phyloP scores from a whole-genome alignment of 257 asterid genomes.

The Cinchona pubescens region DNA sequence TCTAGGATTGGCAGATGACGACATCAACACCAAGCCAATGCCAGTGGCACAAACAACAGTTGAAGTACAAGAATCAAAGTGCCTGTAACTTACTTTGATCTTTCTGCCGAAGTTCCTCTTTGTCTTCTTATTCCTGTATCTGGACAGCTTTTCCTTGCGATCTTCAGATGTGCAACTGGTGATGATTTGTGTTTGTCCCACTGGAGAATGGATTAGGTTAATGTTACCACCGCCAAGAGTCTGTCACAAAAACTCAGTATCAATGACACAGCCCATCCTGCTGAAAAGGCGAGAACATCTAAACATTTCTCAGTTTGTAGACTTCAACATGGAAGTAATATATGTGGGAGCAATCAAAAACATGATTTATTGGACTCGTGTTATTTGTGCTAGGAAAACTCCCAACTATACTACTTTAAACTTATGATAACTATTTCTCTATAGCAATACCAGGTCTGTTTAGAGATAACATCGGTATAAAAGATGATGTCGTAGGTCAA shows the following conservation, averaged over 20 bases:
- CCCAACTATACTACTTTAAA: neutral
- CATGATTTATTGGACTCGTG: neutral
- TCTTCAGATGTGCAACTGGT: slow-evolving; percentile 53
- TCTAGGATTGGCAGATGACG: too few relatives aligned
- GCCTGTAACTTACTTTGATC: slow-evolving; percentile 57
- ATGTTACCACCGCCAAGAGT: slow-evolving; percentile 51
- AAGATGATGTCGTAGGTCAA: neutral
- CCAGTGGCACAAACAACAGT: neutral
- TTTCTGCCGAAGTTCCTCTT: slow-evolving; percentile 88
- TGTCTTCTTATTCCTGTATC: slow-evolving; percentile 80
- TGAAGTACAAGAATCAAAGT: neutral
- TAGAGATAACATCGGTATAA: neutral
- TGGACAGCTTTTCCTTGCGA: slow-evolving; percentile 76
- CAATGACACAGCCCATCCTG: slow-evolving; percentile 56
- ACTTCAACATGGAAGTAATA: slow-evolving; percentile 30
- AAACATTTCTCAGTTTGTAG: slow-evolving; percentile 47
- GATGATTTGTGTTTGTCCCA: slow-evolving; percentile 40
- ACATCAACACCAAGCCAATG: neutral
- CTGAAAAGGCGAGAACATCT: slow-evolving; percentile 55
- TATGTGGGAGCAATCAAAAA: slow-evolving; percentile 18
- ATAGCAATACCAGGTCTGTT: neutral
- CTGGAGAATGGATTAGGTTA: slow-evolving; percentile 46
- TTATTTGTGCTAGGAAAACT: neutral
- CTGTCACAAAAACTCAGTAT: slow-evolving; percentile 80
- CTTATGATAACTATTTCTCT: neutral